These are phyloP conservation scores for Prunus mira DNA, from an alignment of 306 rosid species.

Conservation along the genomic window DNA sequence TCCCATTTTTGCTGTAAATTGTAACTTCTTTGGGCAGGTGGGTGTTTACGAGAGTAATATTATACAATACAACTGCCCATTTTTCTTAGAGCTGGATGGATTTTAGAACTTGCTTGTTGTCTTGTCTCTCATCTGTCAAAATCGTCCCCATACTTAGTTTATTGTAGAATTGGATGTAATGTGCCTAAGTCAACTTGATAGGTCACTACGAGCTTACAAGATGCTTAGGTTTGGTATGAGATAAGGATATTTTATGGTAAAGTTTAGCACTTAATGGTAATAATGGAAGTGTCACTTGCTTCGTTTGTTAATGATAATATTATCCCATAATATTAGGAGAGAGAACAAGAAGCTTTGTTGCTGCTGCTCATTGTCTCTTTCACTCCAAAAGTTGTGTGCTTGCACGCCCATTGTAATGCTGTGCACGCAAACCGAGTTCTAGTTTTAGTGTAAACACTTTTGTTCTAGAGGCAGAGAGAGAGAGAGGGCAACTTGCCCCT, in stretches of 20 bases:
- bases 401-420: slow-evolving; percentile 36
- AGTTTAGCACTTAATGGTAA: slow-evolving; percentile 19
- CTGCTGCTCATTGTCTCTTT: slow-evolving; percentile 20
- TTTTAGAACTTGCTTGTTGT: background rate
- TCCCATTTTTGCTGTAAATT: background rate
- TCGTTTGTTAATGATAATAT: slow-evolving; percentile 14
- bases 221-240: slow-evolving; percentile 3
- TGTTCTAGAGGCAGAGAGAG: background rate
- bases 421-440: slow-evolving; percentile 31
- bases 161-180: background rate
- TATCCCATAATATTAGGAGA: slow-evolving; percentile 7
- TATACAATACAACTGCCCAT: background rate
- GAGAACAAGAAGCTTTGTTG: background rate
- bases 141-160: background rate
- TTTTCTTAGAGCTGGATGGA: background rate
- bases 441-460: background rate
- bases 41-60: too few relatives aligned
- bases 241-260: slow-evolving; percentile 21
- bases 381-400: slow-evolving; percentile 31
- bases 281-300: slow-evolving; percentile 29
- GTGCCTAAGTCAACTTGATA: slow-evolving; percentile 20
- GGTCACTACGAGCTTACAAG: slow-evolving; percentile 14
- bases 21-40: too few relatives aligned
- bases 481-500: background rate
- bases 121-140: background rate